Percentiles rank a stretch among this genome's conserved stretches.
Conservation (phyloP, 129 eudicot species). For the Centella asiatica region DNA sequence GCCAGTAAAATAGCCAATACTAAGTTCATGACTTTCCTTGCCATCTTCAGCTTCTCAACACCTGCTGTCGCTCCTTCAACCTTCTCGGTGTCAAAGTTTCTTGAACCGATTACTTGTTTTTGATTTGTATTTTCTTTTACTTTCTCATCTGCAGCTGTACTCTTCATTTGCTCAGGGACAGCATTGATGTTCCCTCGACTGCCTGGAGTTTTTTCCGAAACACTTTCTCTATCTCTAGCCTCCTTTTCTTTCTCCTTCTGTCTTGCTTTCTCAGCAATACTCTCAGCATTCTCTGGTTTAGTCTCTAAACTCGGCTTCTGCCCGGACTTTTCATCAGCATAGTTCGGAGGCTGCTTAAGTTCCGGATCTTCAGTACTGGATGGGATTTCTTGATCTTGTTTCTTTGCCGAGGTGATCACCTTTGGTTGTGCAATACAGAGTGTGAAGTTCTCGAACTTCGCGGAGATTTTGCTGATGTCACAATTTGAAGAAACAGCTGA, state of each 20-base stretch:
- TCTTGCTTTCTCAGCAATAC: background rate
- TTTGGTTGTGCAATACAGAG: slow-evolving; percentile 3
- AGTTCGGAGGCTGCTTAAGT: background rate
- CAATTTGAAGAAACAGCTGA: background rate
- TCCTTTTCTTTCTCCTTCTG: background rate
- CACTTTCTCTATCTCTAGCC: background rate
- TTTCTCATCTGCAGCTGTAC: background rate
- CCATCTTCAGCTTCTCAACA: slow-evolving; percentile 31
- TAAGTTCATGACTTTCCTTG: slow-evolving; percentile 24
- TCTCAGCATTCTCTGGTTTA: background rate
- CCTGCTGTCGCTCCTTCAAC: background rate
- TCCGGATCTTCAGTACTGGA: background rate
- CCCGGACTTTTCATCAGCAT: background rate
- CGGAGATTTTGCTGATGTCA: background rate
- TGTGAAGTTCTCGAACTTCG: background rate
- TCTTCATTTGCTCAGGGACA: background rate
- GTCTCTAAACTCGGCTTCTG: background rate
- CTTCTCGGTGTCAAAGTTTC: background rate
- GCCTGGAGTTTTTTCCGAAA: background rate
- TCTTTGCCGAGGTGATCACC: background rate
- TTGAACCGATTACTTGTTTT: background rate
- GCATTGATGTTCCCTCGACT: no score
- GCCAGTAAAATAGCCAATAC: slow-evolving; percentile 27
- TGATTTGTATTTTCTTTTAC: background rate
- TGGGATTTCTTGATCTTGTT: background rate